A percentile compares a stretch with the other conserved stretches of the same genome.
Conservation (phyloP, 2,329 filamentous ascomycete species). For the Exophiala sp. region DNA sequence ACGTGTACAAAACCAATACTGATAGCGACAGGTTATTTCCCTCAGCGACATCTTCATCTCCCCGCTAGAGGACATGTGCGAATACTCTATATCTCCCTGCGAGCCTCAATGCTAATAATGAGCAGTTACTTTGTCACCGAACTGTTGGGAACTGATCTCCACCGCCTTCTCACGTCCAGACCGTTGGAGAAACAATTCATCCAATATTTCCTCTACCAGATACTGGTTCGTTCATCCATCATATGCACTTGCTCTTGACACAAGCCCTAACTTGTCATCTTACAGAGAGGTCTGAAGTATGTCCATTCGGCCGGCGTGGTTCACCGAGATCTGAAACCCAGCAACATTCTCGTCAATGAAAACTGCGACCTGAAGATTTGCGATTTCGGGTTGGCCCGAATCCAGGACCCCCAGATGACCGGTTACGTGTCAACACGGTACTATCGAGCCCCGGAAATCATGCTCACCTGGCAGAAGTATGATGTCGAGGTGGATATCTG, state of each 20-base stretch:
- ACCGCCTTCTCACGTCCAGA: constrained; percentile 87
- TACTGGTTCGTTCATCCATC: constrained; percentile 72
- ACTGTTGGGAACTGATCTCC: constrained; percentile 90
- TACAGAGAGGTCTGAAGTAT: constrained; percentile 91
- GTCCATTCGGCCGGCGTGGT: constrained; percentile 98
- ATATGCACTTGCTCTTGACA: constrained; percentile 1
- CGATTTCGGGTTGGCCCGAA: constrained; percentile 94
- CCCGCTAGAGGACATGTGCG: constrained; percentile 94
- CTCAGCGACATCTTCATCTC: constrained; percentile 99
- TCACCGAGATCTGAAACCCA: constrained; percentile 94
- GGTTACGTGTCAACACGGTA: constrained; percentile 98
- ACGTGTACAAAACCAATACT: constrained; percentile 13
- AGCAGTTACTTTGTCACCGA: constrained; percentile 94
- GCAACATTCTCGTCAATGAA: constrained; percentile 98
- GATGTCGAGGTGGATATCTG: constrained; percentile 98
- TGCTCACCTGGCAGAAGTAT: constrained; percentile 99
- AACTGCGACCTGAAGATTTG: constrained; percentile 99
- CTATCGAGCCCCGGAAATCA: constrained; percentile 97
- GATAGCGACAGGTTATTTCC: constrained; percentile 69
- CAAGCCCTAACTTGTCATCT: constrained; percentile 18
- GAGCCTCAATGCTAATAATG: constrained; percentile 22
- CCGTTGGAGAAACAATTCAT: constrained; percentile 99
- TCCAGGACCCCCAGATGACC: constrained; percentile 99
- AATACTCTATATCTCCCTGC: constrained; percentile 17
- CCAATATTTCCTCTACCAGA: constrained; percentile 99